Evolutionary conservation across 2,329 filamentous ascomycete genomes (phyloP), one percentile per base, ranked within the genome.

Genomic region (Penicillium psychrosexuale): DNA sequence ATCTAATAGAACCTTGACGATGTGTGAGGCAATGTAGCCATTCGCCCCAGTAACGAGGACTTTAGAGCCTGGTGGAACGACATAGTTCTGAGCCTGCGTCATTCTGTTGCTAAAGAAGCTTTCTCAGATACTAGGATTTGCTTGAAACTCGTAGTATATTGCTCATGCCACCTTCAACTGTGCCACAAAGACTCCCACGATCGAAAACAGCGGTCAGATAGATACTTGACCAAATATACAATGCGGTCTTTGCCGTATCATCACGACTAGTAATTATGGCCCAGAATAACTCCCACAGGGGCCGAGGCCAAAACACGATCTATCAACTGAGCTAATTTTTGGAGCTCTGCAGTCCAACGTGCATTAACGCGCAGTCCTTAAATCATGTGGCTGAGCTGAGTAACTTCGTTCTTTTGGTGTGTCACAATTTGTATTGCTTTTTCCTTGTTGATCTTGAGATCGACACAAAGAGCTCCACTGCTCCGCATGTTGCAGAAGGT

Each of bases 1-100:
- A 1, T 69, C 51, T 17, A 81, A 68, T 11, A 81, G 66, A 13
- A 74, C 63, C n/a, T 75, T 62, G 31, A 69, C 65, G 3, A 78
- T 65, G 40, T 81, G 75, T 7, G 72, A 72, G 27, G 67, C 78
- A 24, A 81, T 69, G 59, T 74, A 79, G 33, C 78, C 78, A 45
- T 73, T 80, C 2, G 69, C 74, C 7, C 78, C 78, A 0, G 78
- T 80, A 13, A 82, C 72, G 3, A 81, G 72, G 28, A 80, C 65
- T 39, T 57, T 60, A 2, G 69, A 70, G 9, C 68, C 70, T 6
- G 53, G 40, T 8, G 66, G 64, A 27, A 75, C 67, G 13, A 51
- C 39, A 5, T 53, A 53, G 19, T 31, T 19, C 36, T 39, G 24
- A 27, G 30, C n/a, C 22, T 51, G 40, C 1, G 40, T 42, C 38